Percentiles rank a stretch among this genome's conserved stretches.
Evolutionary conservation across 2,329 filamentous ascomycete species (phyloP).

Genomic region (Pseudocercospora fijiensis): DNA sequence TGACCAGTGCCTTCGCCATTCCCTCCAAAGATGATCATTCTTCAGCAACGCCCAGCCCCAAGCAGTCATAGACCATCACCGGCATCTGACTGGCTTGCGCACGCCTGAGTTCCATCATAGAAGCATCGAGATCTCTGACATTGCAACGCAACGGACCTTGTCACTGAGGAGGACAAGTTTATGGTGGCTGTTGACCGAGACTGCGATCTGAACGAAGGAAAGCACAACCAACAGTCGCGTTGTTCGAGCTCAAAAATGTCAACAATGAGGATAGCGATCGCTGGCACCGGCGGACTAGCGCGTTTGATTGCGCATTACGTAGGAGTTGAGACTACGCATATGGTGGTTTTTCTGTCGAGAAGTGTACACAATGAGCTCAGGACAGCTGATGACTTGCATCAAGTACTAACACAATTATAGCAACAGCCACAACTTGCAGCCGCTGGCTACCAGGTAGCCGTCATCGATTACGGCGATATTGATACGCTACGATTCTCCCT

Average conservation of each 20-base stretch:
- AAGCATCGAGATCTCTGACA: not conserved
- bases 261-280: slow-evolving; percentile 63
- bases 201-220: not conserved
- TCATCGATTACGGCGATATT: slow-evolving; percentile 65
- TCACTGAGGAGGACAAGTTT: not conserved
- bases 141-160: not conserved
- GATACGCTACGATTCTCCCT: slow-evolving; percentile 63
- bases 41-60: not conserved
- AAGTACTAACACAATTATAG: slow-evolving; percentile 42
- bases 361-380: slow-evolving; percentile 47
- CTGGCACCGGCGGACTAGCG: slow-evolving; percentile 61
- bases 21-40: not conserved
- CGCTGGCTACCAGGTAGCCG: slow-evolving; percentile 63
- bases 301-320: slow-evolving; percentile 60
- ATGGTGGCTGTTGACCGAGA: slow-evolving; percentile 1
- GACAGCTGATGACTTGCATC: not conserved
- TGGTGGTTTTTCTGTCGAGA: slow-evolving; percentile 69
- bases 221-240: not conserved
- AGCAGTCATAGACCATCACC: not conserved
- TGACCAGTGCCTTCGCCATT: not conserved
- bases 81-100: not conserved
- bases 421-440: slow-evolving; percentile 55
- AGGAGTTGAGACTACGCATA: slow-evolving; percentile 61
- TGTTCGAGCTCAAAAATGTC: slow-evolving; percentile 22
- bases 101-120: not conserved